phyloP scores from a whole-genome alignment of 805 yeast genomes.

The Lipomyces oligophaga region DNA sequence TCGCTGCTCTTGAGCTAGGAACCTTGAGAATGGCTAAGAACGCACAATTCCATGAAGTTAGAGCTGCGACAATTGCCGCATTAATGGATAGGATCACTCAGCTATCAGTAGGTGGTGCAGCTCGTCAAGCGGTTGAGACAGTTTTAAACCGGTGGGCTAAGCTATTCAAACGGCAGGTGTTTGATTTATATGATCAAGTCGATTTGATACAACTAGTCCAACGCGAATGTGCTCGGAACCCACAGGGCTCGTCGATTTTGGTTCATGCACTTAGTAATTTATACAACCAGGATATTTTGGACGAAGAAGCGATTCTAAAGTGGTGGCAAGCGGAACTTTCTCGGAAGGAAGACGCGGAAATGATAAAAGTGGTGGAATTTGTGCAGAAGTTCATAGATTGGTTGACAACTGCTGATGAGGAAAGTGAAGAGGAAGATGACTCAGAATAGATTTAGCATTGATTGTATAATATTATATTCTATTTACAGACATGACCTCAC shows the following conservation, averaged over 20 bases:
- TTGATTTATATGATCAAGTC: conserved; percentile 70
- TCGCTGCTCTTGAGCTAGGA: conserved; percentile 86
- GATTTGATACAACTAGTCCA: conserved; percentile 57
- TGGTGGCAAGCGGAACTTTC: conserved; percentile 70
- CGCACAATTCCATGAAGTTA: conserved; percentile 88
- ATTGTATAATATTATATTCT: not conserved
- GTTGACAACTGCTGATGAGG: conserved; percentile 76
- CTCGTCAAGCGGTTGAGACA: conserved; percentile 70
- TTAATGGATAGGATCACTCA: conserved; percentile 65
- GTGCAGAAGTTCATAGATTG: conserved; percentile 78
- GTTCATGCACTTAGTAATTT: conserved; percentile 54
- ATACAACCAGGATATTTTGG: conserved; percentile 77
- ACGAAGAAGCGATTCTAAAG: conserved; percentile 68
- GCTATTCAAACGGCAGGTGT: conserved; percentile 80
- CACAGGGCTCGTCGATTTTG: conserved; percentile 46
- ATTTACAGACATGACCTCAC: conserved; percentile 1
- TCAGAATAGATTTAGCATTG: conserved; percentile 1
- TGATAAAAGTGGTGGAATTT: conserved; percentile 49
- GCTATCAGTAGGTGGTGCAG: conserved; percentile 72
- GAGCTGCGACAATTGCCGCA: conserved; percentile 74
- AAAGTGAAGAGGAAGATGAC: conserved; percentile 50
- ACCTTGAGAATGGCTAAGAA: conserved; percentile 97
- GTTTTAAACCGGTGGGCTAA: conserved; percentile 78
- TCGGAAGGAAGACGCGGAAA: conserved; percentile 41
- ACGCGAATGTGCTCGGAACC: conserved; percentile 43